phyloP scores from a whole-genome alignment of 208 protist species.

The Acanthamoeba divionensis region DNA sequence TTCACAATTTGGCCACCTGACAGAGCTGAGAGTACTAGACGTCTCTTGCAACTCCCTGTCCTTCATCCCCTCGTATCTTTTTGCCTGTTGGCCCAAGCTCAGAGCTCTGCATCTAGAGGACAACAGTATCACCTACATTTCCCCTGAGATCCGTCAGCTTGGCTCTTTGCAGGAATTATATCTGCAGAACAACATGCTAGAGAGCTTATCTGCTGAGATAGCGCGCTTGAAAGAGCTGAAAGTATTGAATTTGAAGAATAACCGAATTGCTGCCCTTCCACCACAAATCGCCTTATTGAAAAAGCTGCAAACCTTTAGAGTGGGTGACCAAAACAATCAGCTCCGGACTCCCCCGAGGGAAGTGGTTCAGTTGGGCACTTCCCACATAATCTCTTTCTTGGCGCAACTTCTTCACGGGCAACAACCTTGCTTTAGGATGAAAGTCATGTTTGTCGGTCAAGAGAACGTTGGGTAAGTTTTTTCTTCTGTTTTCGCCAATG shows the following conservation, averaged over 20 bases:
- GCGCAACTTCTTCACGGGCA: neutral
- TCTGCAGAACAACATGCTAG: neutral
- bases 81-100: neutral
- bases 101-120: neutral
- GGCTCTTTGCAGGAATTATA: neutral
- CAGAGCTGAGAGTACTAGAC: neutral
- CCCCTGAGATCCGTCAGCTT: neutral
- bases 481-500: neutral
- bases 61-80: neutral
- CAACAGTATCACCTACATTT: neutral
- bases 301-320: neutral
- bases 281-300: neutral
- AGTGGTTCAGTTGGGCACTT: neutral
- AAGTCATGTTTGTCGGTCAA: neutral
- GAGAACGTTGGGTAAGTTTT: neutral
- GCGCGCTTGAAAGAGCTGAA: neutral
- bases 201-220: neutral
- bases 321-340: neutral
- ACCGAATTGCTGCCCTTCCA: neutral
- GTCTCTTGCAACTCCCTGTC: neutral
- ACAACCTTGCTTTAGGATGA: neutral
- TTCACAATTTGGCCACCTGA: neutral
- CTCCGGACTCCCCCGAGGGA: neutral
- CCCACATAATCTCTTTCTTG: neutral
- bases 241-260: neutral